Evolutionary conservation across 805 yeast genomes (phyloP), one percentile per base, ranked within the genome.

Genomic region (Tanozyma kutaoensis): DNA sequence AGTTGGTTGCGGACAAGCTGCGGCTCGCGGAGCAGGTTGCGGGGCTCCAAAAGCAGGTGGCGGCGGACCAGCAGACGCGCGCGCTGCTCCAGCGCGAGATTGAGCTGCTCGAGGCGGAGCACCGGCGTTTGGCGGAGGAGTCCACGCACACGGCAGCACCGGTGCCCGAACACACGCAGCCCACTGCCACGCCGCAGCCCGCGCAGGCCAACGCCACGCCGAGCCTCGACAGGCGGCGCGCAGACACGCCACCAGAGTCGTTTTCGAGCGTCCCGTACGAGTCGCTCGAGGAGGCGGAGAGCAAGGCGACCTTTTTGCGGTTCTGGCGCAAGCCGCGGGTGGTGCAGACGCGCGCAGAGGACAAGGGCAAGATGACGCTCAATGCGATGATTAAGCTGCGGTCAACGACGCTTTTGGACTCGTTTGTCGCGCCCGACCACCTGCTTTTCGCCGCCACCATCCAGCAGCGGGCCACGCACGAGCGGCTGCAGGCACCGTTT

Each of bases 401-500:
- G 27, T 66, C 73, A 1, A 52, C 69, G 2, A 64, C 64, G 29
- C 52, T 67, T 15, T 38, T 67, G 26, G 66, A 56, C 29, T 35
- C 55, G 11, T 41, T 52, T 27, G 40, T 52, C 22, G 25, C n/a
- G n/a, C 28, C 20, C 11, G 40, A 34, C 3, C 52, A 36, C 13
- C 49, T 58, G 13, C 46, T 64, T 15, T 62, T 67, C 36, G 55
- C 64, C 20, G 60, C 72, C 8, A 62, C 84, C 1, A 60, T 88
- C 28, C 76, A 73, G 32, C 60, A 65, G 29, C 61, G 93, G 28
- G 65, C 80, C 10, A 53, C 55, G 11, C 61, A 52, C 37, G 98
- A 88, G 44, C 62, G 66, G 11, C 58, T 67, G 17, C 37, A 46
- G 8, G 64, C 82, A 8, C 98, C 98, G 9, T 51, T 69, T 37